Conservation (phyloP, 306 rosid species). For the Lagenaria siceraria region DNA sequence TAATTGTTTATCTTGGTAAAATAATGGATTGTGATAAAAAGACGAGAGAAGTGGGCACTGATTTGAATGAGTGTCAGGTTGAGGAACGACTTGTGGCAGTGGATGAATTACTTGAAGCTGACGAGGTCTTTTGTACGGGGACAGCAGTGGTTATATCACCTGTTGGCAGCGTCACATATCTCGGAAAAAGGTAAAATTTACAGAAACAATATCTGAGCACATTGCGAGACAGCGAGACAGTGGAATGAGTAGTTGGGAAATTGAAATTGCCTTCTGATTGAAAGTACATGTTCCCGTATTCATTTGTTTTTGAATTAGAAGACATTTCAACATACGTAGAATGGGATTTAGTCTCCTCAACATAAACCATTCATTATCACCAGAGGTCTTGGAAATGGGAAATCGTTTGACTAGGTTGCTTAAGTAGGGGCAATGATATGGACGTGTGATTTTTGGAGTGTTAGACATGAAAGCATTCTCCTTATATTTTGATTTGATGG, state of each 20-base stretch:
- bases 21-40: background rate
- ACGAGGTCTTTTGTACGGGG: conserved; percentile 93
- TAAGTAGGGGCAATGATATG: background rate
- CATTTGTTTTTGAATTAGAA: background rate
- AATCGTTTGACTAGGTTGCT: background rate
- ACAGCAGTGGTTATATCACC: conserved; percentile 98
- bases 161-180: conserved; percentile 84
- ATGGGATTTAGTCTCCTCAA: background rate
- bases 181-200: conserved; percentile 40
- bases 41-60: background rate
- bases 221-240: background rate
- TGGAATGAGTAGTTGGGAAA: conserved; percentile 3
- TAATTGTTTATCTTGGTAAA: background rate
- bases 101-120: conserved; percentile 84
- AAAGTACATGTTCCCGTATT: background rate
- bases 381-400: background rate
- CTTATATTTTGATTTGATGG: background rate
- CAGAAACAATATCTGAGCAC: background rate
- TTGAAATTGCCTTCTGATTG: background rate
- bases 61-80: conserved; percentile 38
- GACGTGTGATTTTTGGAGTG: background rate
- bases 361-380: background rate
- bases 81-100: conserved; percentile 83
- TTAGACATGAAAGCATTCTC: background rate
- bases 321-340: background rate